Evolutionary conservation across 441 rosid species (phyloP).

Genomic region (Brassica balearica): DNA sequence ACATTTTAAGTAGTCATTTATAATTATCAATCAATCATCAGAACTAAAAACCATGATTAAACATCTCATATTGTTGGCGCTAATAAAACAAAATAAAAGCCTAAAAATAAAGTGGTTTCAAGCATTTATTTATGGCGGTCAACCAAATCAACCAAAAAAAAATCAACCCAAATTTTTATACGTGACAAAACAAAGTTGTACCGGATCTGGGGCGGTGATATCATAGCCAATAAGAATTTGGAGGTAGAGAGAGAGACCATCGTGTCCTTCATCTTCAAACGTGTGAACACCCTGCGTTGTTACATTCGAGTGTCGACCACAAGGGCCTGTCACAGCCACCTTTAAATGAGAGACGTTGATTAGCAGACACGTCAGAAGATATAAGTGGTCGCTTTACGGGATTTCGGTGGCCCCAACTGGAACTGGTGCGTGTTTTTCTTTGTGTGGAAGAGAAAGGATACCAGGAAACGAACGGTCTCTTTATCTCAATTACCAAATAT

Average conservation of each 20-base stretch:
- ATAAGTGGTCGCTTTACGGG: neutral
- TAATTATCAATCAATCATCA: neutral
- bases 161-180: neutral
- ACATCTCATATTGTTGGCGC: neutral
- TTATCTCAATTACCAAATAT: too few species aligned
- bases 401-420: neutral
- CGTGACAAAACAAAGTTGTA: slow-evolving; percentile 41
- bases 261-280: too few species aligned
- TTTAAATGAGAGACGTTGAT: neutral
- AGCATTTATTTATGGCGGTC: neutral
- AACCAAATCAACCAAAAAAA: neutral
- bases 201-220: slow-evolving; percentile 34
- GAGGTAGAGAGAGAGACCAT: too few species aligned
- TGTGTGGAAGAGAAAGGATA: neutral
- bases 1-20: neutral
- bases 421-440: neutral
- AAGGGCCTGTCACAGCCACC: slow-evolving; percentile 1
- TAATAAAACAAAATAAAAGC: neutral
- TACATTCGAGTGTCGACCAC: neutral
- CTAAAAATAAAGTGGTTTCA: neutral
- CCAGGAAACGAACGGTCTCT: too few species aligned
- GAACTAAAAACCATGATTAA: neutral
- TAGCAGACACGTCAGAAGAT: neutral
- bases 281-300: neutral
- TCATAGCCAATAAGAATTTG: slow-evolving; percentile 12